Evolutionary conservation across 345 rosid species (phyloP), one percentile per base, ranked within the genome.

Genomic region (Arabidopsis suecica): DNA sequence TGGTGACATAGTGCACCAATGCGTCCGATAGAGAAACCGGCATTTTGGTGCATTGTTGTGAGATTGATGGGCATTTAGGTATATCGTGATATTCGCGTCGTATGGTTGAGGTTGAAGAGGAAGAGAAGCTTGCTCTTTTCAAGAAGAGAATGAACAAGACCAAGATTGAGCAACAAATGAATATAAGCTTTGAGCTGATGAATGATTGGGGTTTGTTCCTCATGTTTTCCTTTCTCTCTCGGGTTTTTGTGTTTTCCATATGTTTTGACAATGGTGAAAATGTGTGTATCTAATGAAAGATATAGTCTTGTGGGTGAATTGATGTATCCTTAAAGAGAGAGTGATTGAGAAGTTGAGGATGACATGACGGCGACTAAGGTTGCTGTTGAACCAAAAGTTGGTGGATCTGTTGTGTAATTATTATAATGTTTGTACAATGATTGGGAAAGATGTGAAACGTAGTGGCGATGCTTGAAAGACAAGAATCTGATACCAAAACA

Each of bases 1-100:
- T 13, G 42, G 96, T 88, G 10, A 91, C 72, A 77, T 88, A 92
- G 65, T 88, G 97, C 57, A 90, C 78, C 69, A 93, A 78, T n/a
- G 91, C 87, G 5, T 88, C 81, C 1, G 97, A 87, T 18, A 89
- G 51, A 18, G 85, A 76, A 6, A 54, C 61, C 1, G 92, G 93
- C 71, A 86, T 71, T 78, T 88, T 86, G 33, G n/a, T 75, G 82
- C 90, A 88, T 49, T 41, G 58, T 44, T 51, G 69, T 1, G 16
- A 4, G 0, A 86, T 33, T 33, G 36, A 45, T 45, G 74, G 47
- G 5, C 74, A 71, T 7, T 60, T 45, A 7, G 65, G 37, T 1
- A 28, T 69, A 1, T 37, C n/a, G n/a, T 54, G 50, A 54, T 23
- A 1, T 14, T 8, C n/a, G 1, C 48, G 22, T 33, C 25, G 65